Conservation (phyloP, 805 yeast species). For the Allodekkera sacchari region DNA sequence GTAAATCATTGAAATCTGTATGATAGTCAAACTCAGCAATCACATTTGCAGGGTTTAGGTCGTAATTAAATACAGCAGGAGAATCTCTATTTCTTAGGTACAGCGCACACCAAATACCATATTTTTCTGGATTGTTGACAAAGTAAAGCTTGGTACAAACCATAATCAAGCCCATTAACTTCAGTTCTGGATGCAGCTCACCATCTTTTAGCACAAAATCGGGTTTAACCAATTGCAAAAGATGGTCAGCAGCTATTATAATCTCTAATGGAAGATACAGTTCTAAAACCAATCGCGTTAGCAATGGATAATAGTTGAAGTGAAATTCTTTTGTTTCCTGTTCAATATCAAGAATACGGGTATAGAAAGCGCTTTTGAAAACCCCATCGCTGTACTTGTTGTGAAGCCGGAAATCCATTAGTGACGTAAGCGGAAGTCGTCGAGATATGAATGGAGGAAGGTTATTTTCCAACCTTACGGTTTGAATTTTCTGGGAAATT, state of each 20-base stretch:
- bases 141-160: conserved; percentile 28
- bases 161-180: conserved; percentile 25
- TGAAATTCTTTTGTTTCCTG: conserved; percentile 4
- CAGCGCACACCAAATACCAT: conserved; percentile 21
- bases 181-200: conserved; percentile 30
- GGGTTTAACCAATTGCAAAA: conserved; percentile 15
- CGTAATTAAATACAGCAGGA: conserved; percentile 6
- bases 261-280: conserved; percentile 44
- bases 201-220: conserved; percentile 6
- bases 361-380: too few species aligned
- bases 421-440: conserved; percentile 1
- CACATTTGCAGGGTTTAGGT: conserved; percentile 6
- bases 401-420: conserved; percentile 4
- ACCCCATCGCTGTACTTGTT: too few species aligned
- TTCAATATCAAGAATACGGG: conserved; percentile 3
- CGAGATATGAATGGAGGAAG: conserved; percentile 8
- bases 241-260: conserved; percentile 26
- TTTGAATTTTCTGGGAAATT: conserved; percentile 40
- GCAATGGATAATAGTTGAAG: conserved; percentile 29
- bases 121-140: conserved; percentile 11
- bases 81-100: conserved; percentile 5
- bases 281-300: conserved; percentile 34
- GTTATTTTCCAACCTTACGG: conserved; percentile 10
- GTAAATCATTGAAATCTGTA: conserved; percentile 27
- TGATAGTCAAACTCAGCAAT: conserved; percentile 14